A percentile compares a stretch with the other conserved stretches of the same genome.
Conservation (phyloP, 192 early-diverging fungal genomes). For the Coemansia sp. region DNA sequence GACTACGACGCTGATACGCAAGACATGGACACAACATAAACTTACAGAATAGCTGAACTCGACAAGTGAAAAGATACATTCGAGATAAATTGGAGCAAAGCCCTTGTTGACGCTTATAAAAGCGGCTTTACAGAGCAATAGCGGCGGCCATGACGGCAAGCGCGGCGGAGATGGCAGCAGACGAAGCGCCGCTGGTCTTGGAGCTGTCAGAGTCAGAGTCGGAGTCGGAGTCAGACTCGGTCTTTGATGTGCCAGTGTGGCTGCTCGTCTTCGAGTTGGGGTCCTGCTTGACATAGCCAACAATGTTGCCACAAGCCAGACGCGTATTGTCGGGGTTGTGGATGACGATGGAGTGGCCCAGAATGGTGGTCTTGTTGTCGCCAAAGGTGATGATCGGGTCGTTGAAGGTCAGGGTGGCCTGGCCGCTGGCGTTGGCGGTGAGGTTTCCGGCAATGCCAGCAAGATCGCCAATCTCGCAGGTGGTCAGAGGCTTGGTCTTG, state of each 20-base stretch:
- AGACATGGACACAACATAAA: slow-evolving; percentile 20
- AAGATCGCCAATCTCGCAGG: slow-evolving; percentile 61
- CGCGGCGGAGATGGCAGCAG: slow-evolving; percentile 9
- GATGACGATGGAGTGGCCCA: slow-evolving; percentile 59
- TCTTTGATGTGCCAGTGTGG: background rate
- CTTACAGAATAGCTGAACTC: background rate
- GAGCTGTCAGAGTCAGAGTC: background rate
- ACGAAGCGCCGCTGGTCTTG: slow-evolving; percentile 9
- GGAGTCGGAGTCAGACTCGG: background rate
- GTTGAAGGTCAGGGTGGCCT: slow-evolving; percentile 15
- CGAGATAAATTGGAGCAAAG: background rate
- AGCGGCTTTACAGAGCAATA: slow-evolving; percentile 7
- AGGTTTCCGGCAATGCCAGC: slow-evolving; percentile 57
- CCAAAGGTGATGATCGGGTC: slow-evolving; percentile 49
- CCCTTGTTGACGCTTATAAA: background rate
- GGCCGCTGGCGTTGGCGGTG: slow-evolving; percentile 23
- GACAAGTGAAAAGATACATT: background rate
- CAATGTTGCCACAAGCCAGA: slow-evolving; percentile 58
- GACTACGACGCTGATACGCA: slow-evolving; percentile 33
- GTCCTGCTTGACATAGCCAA: slow-evolving; percentile 26
- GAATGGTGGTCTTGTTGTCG: slow-evolving; percentile 38
- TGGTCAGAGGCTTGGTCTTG: slow-evolving; percentile 10
- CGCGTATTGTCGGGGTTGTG: slow-evolving; percentile 54
- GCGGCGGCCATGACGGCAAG: slow-evolving; percentile 15
- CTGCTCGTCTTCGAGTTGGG: slow-evolving; percentile 6